Base-by-base conservation (phyloP, 495 filamentous ascomycete genomes). In the Daldinia childiae region DNA sequence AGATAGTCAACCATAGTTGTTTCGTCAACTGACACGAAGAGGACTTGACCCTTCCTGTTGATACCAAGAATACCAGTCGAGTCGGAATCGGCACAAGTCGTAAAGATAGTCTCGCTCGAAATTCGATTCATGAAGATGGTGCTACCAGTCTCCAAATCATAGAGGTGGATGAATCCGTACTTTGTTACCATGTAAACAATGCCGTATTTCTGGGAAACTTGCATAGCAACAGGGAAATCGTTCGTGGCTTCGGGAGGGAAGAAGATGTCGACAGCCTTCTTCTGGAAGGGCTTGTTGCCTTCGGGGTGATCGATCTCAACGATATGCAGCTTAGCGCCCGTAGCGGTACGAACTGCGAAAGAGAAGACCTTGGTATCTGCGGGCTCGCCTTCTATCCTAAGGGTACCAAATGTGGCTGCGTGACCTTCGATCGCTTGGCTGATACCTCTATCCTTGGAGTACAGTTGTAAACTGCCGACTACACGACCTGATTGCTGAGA, bases 51-150 rank as follows among this genome's bases (percentile, higher is more conserved):
- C 82, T 97, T 97, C 62, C 96, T 88, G 79, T 99, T 99, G 64
- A 99, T 92, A 60, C 94, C 94, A n/a, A 97, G 86, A 66, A 98
- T 89, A 73, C 95, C 95, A 62, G 88, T 88, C 26, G 92, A 93
- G 1, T 94, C 90, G n/a, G 86, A 86, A 77, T 98, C 95, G 14
- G 89, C 82, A 5, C 93, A 90, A 12, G 94, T 97, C 15, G 94
- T 94, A 82, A 99, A 99, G 76, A 99, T 98, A 0, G 95, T 99
- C 77, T 99, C 95, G 82, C 93, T 96, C 21, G 95, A 99, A 75
- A 99, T 99, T 58, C 95, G 91, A 82, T 99, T 98, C 94, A 99
- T 97, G 88, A 97, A 99, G 77, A 99, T 95, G 77, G 93, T 95
- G n/a, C 92, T 93, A 36, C 92, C 95, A 6, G 92, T 95, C 83